phyloP scores from a whole-genome alignment of 208 protist species.

The Crithidia bombi region DNA sequence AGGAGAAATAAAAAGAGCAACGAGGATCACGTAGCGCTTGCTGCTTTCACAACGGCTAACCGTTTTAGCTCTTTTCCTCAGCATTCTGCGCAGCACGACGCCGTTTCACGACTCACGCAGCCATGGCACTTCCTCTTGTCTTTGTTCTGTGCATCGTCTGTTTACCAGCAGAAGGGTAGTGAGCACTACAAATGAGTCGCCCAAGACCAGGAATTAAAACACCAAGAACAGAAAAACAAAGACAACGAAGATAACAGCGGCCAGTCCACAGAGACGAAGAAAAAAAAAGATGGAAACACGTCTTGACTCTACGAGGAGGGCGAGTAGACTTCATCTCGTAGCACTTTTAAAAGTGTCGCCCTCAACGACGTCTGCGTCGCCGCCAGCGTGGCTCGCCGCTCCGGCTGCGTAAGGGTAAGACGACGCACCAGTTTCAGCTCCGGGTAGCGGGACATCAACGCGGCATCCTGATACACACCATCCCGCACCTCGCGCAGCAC shows the following conservation, averaged over 20 bases:
- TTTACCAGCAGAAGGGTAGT: too few relatives aligned
- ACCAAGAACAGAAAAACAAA: background rate
- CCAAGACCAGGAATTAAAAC: background rate
- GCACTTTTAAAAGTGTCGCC: constrained; percentile 20
- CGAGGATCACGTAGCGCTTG: too few relatives aligned
- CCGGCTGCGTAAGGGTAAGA: constrained; percentile 37
- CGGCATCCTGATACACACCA: constrained; percentile 39
- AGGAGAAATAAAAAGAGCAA: too few relatives aligned
- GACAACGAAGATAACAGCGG: background rate
- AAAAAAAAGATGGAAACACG: constrained; percentile 20
- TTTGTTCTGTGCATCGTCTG: too few relatives aligned
- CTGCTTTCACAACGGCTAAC: too few relatives aligned
- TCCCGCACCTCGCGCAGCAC: constrained; percentile 65
- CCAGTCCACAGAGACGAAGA: too few relatives aligned
- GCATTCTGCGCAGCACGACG: too few relatives aligned
- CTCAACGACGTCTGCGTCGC: constrained; percentile 22
- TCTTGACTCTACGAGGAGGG: constrained; percentile 2
- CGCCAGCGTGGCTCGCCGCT: constrained; percentile 22
- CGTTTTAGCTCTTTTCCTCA: too few relatives aligned
- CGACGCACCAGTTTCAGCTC: constrained; percentile 61
- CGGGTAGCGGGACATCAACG: constrained; percentile 51
- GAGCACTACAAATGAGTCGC: too few relatives aligned
- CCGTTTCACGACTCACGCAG: too few relatives aligned
- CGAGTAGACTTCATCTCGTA: constrained; percentile 18
- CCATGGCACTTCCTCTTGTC: too few relatives aligned